Base-by-base conservation (phyloP, 2,329 filamentous ascomycete genomes). In the Colletotrichum liaoningense region DNA sequence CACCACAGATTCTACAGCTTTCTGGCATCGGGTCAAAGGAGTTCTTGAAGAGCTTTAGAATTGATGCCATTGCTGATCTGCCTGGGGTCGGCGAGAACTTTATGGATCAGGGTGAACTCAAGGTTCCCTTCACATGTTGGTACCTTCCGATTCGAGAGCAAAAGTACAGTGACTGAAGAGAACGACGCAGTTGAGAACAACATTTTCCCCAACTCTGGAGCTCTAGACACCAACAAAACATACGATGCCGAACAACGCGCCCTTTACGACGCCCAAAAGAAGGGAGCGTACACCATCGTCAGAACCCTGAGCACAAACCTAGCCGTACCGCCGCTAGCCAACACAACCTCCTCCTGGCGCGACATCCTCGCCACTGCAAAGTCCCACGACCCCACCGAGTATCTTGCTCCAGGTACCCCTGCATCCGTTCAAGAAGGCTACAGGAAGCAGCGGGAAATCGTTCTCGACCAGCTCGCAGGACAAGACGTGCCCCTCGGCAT, bases 21-120 rank as follows among this genome's bases (percentile, higher is more conserved):
- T 88, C 86, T 19, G 87, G 87, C 0, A 82, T 89, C 3, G 88
- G 87, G 0, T 79, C 81, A 5, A 75, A 77, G 14, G 76, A 78
- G 3, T 75, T 84, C 1, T 76, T 90, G 6, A 64, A 79, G 0
- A 74, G 75, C 5, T 78, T 84, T 19, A 79, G 79, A 0, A 86
- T 90, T n/a, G 74, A 80, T 0, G 75, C 84, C 0, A 69, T 88
- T 0, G 79, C 83, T 1, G 82, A 88, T 62, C 80, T 87, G 0
- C 85, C 87, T 0, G 86, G 84, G 0, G 88, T 89, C 1, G 88
- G 88, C 3, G 79, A 84, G 58, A 86, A 86, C 73, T 81, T 86
- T 24, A 83, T 85, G 38, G 85, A 87, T 59, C 84, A 86, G 28
- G 74, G 77, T 22, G 79, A 78, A 65, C 64, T 81, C 16, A 73